phyloP scores from a whole-genome alignment of 805 yeast genomes.

The Candida taoyuanica region DNA sequence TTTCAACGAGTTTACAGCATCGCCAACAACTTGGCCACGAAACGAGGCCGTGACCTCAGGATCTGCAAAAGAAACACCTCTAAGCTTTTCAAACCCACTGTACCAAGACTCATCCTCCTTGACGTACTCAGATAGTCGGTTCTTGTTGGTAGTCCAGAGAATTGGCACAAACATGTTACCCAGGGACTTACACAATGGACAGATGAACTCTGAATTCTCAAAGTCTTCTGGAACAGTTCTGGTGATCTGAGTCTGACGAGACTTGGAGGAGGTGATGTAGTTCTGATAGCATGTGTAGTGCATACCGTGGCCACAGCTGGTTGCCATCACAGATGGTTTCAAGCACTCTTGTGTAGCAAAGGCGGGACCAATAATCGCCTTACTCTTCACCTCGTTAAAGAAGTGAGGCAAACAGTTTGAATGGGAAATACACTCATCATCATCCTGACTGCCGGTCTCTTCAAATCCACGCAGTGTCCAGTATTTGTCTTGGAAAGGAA shows the following conservation, averaged over 20 bases:
- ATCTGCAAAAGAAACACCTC: slow-evolving; percentile 7
- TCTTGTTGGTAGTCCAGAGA: slow-evolving; percentile 48
- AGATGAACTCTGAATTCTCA: slow-evolving; percentile 68
- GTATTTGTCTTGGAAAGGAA: slow-evolving; percentile 59
- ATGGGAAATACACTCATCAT: slow-evolving; percentile 12
- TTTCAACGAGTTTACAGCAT: slow-evolving; percentile 6
- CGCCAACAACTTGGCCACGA: slow-evolving; percentile 14
- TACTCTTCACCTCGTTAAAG: slow-evolving; percentile 34
- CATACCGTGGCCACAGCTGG: slow-evolving; percentile 93
- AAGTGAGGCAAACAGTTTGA: slow-evolving; percentile 35
- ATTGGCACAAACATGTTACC: slow-evolving; percentile 82
- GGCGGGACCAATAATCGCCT: slow-evolving; percentile 64
- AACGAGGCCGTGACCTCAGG: neutral
- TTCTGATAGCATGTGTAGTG: slow-evolving; percentile 74
- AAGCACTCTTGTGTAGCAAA: slow-evolving; percentile 33
- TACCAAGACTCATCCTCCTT: slow-evolving; percentile 16
- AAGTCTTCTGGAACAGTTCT: slow-evolving; percentile 75
- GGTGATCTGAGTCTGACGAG: slow-evolving; percentile 66
- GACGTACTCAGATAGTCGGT: slow-evolving; percentile 17
- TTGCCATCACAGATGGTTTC: slow-evolving; percentile 33
- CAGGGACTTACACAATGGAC: slow-evolving; percentile 88
- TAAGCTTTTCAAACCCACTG: slow-evolving; percentile 13
- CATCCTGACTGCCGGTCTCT: slow-evolving; percentile 29
- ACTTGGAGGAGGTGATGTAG: slow-evolving; percentile 51
- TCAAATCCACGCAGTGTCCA: slow-evolving; percentile 65